These are phyloP conservation scores for Thalassiosira hispida DNA, from an alignment of 352 stramenopile genomes.

Conservation along the genomic window DNA sequence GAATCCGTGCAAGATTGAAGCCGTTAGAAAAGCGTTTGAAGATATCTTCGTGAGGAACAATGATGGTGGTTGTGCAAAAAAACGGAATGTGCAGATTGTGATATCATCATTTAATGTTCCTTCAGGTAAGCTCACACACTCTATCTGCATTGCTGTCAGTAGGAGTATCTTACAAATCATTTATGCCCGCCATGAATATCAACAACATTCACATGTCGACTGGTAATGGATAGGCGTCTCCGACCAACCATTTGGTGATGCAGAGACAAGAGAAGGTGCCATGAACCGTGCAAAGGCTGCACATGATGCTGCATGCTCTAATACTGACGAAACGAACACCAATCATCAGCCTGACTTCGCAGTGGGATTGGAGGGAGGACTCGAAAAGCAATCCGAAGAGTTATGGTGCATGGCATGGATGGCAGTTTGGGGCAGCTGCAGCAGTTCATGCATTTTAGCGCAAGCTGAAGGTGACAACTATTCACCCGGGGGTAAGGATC, in stretches of 20 bases:
- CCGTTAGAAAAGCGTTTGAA: constrained; percentile 68
- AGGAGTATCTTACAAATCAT: constrained; percentile 5
- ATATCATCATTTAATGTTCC: constrained; percentile 47
- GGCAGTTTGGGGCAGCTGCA: constrained; percentile 66
- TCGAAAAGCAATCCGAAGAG: constrained; percentile 63
- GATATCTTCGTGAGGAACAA: constrained; percentile 33
- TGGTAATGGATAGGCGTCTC: constrained; percentile 60
- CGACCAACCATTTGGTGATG: constrained; percentile 86
- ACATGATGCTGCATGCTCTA: constrained; percentile 45
- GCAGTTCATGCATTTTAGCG: constrained; percentile 38
- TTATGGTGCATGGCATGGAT: constrained; percentile 86
- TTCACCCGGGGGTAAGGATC: constrained; percentile 1
- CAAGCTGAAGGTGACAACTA: constrained; percentile 41
- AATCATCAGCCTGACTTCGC: constrained; percentile 66
- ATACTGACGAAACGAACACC: constrained; percentile 31
- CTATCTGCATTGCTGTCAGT: background rate
- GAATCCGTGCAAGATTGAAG: constrained; percentile 82
- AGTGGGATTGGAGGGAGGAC: constrained; percentile 86
- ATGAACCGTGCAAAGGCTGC: constrained; percentile 78
- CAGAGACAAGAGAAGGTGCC: constrained; percentile 80
- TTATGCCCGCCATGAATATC: background rate
- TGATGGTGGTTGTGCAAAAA: background rate
- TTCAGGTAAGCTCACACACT: constrained; percentile 30
- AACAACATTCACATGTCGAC: constrained; percentile 15
- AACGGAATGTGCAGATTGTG: constrained; percentile 20